Percentiles rank a stretch among this genome's conserved stretches.
Conservation (phyloP, 306 rosid species). For the Castanea mollissima region DNA sequence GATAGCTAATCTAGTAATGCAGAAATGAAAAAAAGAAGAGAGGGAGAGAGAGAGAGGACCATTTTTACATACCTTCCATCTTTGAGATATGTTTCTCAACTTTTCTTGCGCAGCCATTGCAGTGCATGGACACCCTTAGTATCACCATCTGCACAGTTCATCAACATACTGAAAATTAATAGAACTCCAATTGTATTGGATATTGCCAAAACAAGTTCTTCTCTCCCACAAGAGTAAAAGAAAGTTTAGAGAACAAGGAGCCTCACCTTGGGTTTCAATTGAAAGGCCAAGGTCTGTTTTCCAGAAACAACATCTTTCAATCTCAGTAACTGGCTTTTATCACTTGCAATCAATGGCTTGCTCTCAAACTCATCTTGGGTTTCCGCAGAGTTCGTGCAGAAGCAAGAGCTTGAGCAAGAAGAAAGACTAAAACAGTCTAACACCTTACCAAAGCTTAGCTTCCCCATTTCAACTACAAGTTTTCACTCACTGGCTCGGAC, state of each 20-base stretch:
- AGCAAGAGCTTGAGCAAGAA: constrained; percentile 58
- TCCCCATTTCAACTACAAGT: constrained; percentile 56
- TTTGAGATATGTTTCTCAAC: constrained; percentile 85
- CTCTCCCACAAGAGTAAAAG: not conserved
- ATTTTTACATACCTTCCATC: constrained; percentile 60
- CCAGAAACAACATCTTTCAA: constrained; percentile 77
- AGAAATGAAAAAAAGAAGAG: not conserved
- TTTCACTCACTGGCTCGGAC: constrained; percentile 13
- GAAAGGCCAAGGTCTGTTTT: constrained; percentile 84
- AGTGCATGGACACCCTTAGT: constrained; percentile 89
- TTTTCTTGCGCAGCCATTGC: constrained; percentile 87
- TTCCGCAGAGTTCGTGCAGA: constrained; percentile 60
- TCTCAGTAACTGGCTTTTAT: constrained; percentile 42
- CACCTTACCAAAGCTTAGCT: constrained; percentile 55
- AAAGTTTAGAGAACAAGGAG: not conserved
- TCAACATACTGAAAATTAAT: constrained; percentile 4
- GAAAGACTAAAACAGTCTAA: constrained; percentile 58
- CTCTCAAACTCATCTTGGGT: constrained; percentile 59
- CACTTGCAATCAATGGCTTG: constrained; percentile 44
- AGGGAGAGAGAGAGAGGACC: not conserved
- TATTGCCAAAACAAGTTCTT: not conserved
- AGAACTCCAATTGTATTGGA: not conserved
- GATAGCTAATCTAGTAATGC: constrained; percentile 5
- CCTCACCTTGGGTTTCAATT: constrained; percentile 78
- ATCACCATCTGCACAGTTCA: constrained; percentile 61